phyloP scores from a whole-genome alignment of 2,329 filamentous ascomycete genomes.

The Epichloe coenophiala region DNA sequence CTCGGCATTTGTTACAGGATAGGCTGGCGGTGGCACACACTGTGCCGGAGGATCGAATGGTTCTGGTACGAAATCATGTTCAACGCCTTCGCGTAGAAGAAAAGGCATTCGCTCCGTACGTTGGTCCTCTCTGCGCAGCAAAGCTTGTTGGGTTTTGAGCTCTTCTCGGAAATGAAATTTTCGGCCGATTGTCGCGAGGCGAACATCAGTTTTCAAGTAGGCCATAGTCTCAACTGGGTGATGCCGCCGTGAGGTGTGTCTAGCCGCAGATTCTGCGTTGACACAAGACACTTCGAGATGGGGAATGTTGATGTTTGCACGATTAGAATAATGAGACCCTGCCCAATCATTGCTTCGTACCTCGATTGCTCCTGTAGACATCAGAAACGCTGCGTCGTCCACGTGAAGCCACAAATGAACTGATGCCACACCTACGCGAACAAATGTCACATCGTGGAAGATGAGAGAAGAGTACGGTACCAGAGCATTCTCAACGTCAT shows the following conservation, averaged over 20 bases:
- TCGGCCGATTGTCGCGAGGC: constrained; percentile 59
- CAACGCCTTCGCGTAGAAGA: constrained; percentile 43
- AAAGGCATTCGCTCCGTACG: constrained; percentile 71
- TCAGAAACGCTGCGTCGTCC: constrained; percentile 62
- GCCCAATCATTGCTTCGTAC: constrained; percentile 83
- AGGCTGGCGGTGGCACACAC: constrained; percentile 41
- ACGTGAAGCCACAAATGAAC: constrained; percentile 69
- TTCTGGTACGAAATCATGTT: constrained; percentile 33
- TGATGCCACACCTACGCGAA: constrained; percentile 57
- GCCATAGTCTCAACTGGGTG: constrained; percentile 58
- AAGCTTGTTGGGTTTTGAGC: constrained; percentile 63
- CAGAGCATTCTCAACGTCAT: constrained; percentile 86
- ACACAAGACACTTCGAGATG: constrained; percentile 67
- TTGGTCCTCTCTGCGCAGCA: constrained; percentile 69
- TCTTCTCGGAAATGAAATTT: constrained; percentile 62
- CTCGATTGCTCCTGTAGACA: constrained; percentile 55
- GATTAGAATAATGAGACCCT: constrained; percentile 65
- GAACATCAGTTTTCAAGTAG: constrained; percentile 60
- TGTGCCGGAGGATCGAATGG: constrained; percentile 50
- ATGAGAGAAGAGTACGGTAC: constrained; percentile 56
- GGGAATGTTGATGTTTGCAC: constrained; percentile 59
- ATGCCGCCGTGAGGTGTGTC: constrained; percentile 40
- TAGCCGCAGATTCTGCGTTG: constrained; percentile 55
- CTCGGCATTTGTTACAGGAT: constrained; percentile 24
- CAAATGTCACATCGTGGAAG: constrained; percentile 76